A percentile compares a stretch with the other conserved stretches of the same genome.
These are phyloP conservation scores for Phytophthora podocarpi DNA, from an alignment of 352 stramenopile genomes.

Conservation along the genomic window DNA sequence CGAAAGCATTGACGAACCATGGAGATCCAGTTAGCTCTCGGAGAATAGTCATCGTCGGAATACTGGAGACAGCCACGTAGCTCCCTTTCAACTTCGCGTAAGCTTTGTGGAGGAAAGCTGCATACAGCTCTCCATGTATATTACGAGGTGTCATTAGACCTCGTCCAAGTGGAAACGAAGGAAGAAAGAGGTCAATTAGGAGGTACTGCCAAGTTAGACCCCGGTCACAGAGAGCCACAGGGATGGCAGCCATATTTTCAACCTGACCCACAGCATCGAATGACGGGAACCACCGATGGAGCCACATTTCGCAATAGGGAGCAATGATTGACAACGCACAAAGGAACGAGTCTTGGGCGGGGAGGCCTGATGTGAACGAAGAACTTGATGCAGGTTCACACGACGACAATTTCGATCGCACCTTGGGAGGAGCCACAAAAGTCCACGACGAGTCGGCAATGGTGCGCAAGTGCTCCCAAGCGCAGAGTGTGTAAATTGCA, in stretches of 20 bases:
- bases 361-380: conserved; percentile 31
- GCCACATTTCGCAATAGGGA: conserved; percentile 24
- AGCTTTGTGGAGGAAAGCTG: conserved; percentile 60
- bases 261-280: conserved; percentile 2
- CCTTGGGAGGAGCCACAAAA: conserved; percentile 16
- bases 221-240: conserved; percentile 33
- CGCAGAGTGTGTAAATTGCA: conserved; percentile 26
- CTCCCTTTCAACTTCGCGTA: conserved; percentile 57
- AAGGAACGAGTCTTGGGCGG: conserved; percentile 39
- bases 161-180: conserved; percentile 39
- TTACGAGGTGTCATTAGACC: conserved; percentile 36
- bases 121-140: conserved; percentile 37
- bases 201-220: conserved; percentile 41
- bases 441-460: conserved; percentile 33
- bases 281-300: conserved; percentile 26
- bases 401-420: background rate
- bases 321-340: conserved; percentile 37
- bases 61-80: conserved; percentile 29
- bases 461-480: conserved; percentile 38
- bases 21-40: conserved; percentile 49
- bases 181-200: conserved; percentile 54
- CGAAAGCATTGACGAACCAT: conserved; percentile 34
- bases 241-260: conserved; percentile 11
- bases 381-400: background rate
- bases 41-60: conserved; percentile 42